phyloP scores from a whole-genome alignment of 202 grass and related monocot genomes.

The Schoenoplectus triqueter region DNA sequence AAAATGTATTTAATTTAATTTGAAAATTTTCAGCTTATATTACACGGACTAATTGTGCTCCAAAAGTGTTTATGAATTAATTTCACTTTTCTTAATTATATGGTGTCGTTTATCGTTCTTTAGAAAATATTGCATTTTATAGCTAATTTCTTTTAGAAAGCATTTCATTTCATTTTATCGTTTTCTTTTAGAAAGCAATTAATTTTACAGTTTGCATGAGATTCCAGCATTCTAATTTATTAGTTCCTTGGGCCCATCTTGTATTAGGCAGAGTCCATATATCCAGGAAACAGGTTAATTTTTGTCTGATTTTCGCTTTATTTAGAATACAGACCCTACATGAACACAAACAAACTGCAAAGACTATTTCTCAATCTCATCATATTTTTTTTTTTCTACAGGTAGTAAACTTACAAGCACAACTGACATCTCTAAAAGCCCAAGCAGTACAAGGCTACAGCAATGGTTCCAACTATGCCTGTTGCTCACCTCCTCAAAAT shows the following conservation, averaged over 20 bases:
- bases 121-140: no score
- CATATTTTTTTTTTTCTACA: constrained; percentile 31
- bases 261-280: constrained; percentile 16
- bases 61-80: constrained; percentile 5
- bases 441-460: constrained; percentile 49
- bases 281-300: constrained; percentile 22
- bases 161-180: no score
- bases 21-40: background rate
- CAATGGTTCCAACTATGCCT: constrained; percentile 42
- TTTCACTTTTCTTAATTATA: background rate
- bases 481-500: constrained; percentile 46
- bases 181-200: background rate
- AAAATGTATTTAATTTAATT: background rate
- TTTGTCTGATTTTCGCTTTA: background rate
- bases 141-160: background rate
- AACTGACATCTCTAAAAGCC: constrained; percentile 61
- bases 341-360: background rate
- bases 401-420: constrained; percentile 84
- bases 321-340: constrained; percentile 3
- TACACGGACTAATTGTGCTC: background rate
- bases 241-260: constrained; percentile 25
- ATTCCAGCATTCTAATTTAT: constrained; percentile 20
- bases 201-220: background rate
- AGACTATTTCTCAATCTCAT: background rate
- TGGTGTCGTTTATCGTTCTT: background rate